These are phyloP conservation scores for Aspergillus spinulosporus DNA, from an alignment of 2,329 filamentous ascomycete species.

Conservation along the genomic window DNA sequence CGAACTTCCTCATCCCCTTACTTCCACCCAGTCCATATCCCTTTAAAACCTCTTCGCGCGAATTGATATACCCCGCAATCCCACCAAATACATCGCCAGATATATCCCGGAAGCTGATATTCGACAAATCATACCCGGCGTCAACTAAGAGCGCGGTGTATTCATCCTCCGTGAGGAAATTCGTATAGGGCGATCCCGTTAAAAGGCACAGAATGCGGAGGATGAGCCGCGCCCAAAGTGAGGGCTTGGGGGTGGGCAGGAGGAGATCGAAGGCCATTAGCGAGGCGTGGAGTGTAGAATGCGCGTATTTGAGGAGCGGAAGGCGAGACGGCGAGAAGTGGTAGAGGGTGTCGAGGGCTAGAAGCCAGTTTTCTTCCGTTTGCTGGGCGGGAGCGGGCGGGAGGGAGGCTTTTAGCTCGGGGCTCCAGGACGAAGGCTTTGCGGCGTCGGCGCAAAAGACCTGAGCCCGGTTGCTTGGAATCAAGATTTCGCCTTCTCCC, in stretches of 20 bases:
- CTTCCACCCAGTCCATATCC: slow-evolving; percentile 34
- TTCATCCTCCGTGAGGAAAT: slow-evolving; percentile 50
- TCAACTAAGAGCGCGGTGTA: slow-evolving; percentile 50
- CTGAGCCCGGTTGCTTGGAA: slow-evolving; percentile 5
- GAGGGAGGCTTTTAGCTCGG: slow-evolving; percentile 23
- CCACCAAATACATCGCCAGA: slow-evolving; percentile 56
- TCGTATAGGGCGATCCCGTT: slow-evolving; percentile 51
- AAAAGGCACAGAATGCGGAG: slow-evolving; percentile 49
- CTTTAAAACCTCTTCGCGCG: slow-evolving; percentile 37
- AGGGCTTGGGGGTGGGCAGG: slow-evolving; percentile 21
- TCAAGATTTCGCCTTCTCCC: background rate
- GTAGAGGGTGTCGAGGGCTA: slow-evolving; percentile 59
- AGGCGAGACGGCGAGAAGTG: slow-evolving; percentile 57
- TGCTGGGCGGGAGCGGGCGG: background rate
- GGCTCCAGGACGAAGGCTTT: slow-evolving; percentile 47
- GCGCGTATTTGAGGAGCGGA: slow-evolving; percentile 48
- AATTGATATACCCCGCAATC: slow-evolving; percentile 47
- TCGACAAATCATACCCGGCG: slow-evolving; percentile 49
- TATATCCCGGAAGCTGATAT: slow-evolving; percentile 53
- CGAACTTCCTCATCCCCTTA: slow-evolving; percentile 35
- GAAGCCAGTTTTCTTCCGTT: slow-evolving; percentile 44
- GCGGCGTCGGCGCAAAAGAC: slow-evolving; percentile 55
- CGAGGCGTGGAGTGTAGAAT: slow-evolving; percentile 46
- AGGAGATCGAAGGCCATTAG: slow-evolving; percentile 60
- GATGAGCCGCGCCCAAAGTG: slow-evolving; percentile 32